A percentile compares a stretch with the other conserved stretches of the same genome.
These are phyloP conservation scores for Penicillium canariense DNA, from an alignment of 495 filamentous ascomycete species.

Conservation along the genomic window DNA sequence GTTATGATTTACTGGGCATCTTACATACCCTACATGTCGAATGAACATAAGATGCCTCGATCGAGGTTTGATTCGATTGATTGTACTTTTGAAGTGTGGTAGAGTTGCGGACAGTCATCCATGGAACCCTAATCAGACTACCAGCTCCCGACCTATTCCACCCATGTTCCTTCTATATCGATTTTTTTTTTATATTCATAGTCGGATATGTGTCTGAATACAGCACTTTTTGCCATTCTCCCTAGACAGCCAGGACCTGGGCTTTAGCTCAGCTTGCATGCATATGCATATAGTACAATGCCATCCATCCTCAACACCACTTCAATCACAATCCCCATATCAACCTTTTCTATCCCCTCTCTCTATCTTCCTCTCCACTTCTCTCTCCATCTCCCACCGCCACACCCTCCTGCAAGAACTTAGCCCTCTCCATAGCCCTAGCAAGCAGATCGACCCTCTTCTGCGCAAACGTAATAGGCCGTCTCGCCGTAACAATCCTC, in stretches of 20 bases:
- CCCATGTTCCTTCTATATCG: neutral
- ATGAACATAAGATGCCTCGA: conserved; percentile 14
- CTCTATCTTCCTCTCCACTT: neutral
- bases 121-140: too few relatives aligned
- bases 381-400: neutral
- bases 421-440: conserved; percentile 17
- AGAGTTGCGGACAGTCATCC: too few relatives aligned
- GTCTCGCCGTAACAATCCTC: conserved; percentile 55
- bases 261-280: neutral
- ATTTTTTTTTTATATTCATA: neutral
- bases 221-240: neutral
- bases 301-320: neutral
- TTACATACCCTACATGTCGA: conserved; percentile 2
- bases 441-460: conserved; percentile 22
- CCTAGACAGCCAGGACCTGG: neutral
- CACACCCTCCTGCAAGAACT: conserved; percentile 1
- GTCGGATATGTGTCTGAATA: neutral
- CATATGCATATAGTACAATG: neutral
- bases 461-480: conserved; percentile 42
- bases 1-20: conserved; percentile 8
- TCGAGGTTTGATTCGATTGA: neutral
- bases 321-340: neutral
- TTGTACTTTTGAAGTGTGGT: too few relatives aligned
- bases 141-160: neutral
- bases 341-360: neutral